Base-by-base conservation (phyloP, 1,139 yeast species). In the Diutina ranongensis region DNA sequence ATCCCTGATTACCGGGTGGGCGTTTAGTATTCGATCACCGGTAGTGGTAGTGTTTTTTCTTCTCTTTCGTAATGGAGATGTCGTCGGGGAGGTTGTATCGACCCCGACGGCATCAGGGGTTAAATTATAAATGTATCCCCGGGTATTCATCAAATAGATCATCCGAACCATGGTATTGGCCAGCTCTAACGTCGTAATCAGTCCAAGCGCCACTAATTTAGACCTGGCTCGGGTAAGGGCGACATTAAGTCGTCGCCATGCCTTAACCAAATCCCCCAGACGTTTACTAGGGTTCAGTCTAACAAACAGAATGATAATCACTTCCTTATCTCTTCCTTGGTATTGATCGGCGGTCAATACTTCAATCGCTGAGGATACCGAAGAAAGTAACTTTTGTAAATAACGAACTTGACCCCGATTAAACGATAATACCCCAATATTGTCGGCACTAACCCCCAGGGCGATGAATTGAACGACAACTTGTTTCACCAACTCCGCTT, bases 301-400 rank as follows among this genome's bases (percentile, higher is more conserved):
- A 3, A 89, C 97, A 52, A 92, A 64, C 1, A 97, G 88, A 5
- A 94, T 78, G 2, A 94, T 76, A 13, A 94, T 79, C 55, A 95
- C 82, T 45, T 88, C 94, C 59, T 88, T 92, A 59, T 94, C 99
- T 47, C 97, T 72, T 0, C 98, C 99, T 62, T 94, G 98, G 53
- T 84, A 92, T 52, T 86, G 92, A 60, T 94, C 99, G 0, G 97
- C 97, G 0, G 98, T 94, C 49, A 92, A 66, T 22, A 86, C 72
- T 54, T 92, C 97, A 35, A 92, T 64, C 0, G 68, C 74, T 3
- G 62, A 58, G 0, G 59, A 50, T 36, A 83, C 64, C 15, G 40
- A 13, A 15, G n/a, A 9, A 3, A 35, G n/a, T 27, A 64, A 60
- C 13, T 73, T 66, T 42, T 68, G 68, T 45, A 87, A 64, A 10